Base-by-base conservation (phyloP, 129 eudicot genomes). In the Saussurea involucrata region DNA sequence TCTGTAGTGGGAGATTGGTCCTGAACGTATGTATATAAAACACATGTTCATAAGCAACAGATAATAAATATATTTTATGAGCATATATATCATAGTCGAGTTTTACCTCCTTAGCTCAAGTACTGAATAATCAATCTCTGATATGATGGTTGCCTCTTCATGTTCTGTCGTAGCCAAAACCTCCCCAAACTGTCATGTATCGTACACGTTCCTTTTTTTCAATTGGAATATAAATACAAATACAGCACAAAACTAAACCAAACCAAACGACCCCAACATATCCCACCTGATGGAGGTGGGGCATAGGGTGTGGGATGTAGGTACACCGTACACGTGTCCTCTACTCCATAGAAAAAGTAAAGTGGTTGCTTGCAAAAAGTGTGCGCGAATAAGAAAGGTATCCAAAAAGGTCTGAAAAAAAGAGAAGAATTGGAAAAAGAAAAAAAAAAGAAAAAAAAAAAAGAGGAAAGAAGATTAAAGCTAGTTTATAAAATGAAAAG, bases 141-240 rank as follows among this genome's bases (percentile, higher is more conserved):
- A 76, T 49, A 94, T 85, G 76, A 94, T 84, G 29, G 84, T 85
- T 34, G 90, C 93, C 85, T 94, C 98, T 0, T 87, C 97, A 21
- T 94, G 97, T 73, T 94, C 98, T 25, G 98, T 89, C 4, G 97
- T 94, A 24, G 96, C 97, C 70, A 94, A 76, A 57, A 94, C 83
- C 85, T 94, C 97, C 77, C 98, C 98, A 86, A 94, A 94, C 98
- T 94, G 88, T 78, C 67, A 18, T 2, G 83, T 49, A 24, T 82
- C 8, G 34, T 21, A 76, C 55, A 24, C 44, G 28, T 27, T 55
- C 40, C 29, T 49, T n/a, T n/a, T n/a, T n/a, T n/a, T 24, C 0
- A 11, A 28, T 55, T 53, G 4, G 9, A 53, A 53, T n/a, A 53
- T 53, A 53, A 53, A 53, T 53, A 53, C 61, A 53, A 53, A 13